Conservation (phyloP, 345 rosid genomes). For the Syzygium jambos region DNA sequence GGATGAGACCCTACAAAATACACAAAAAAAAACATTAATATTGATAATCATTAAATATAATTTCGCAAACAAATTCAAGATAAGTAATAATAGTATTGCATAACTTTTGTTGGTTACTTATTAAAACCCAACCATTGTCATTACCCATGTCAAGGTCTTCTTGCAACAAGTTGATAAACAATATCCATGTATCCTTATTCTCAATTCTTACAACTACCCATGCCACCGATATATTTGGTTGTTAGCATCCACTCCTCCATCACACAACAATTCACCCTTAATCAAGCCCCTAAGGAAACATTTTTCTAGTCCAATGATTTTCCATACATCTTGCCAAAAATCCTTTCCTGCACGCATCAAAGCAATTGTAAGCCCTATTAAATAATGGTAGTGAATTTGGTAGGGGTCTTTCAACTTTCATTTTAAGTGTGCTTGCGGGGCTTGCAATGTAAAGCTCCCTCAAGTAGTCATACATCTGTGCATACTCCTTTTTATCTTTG, state of each 20-base stretch:
- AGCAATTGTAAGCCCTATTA: too few relatives aligned
- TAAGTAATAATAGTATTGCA: too few relatives aligned
- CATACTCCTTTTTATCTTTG: neutral
- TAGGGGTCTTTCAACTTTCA: neutral
- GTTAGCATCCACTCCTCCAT: too few relatives aligned
- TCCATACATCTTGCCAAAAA: rapidly evolving
- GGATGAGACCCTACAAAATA: neutral
- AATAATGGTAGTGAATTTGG: too few relatives aligned
- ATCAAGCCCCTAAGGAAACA: neutral
- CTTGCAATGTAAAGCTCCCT: neutral
- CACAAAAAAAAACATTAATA: too few relatives aligned
- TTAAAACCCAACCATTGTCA: too few relatives aligned
- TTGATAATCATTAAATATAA: too few relatives aligned
- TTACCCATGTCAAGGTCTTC: neutral
- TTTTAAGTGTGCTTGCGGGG: neutral
- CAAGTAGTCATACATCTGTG: rapidly evolving
- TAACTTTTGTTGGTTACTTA: too few relatives aligned
- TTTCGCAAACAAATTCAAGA: neutral
- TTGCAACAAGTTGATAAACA: neutral
- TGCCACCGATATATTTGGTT: neutral
- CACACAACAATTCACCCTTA: rapidly evolving
- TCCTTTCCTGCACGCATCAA: rapidly evolving
- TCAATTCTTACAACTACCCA: too few relatives aligned
- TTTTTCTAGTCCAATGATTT: neutral
- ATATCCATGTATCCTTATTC: too few relatives aligned